Percentiles rank a stretch among this genome's conserved stretches.
phyloP scores from a whole-genome alignment of 2,329 filamentous ascomycete genomes.

The Talaromyces sp. region DNA sequence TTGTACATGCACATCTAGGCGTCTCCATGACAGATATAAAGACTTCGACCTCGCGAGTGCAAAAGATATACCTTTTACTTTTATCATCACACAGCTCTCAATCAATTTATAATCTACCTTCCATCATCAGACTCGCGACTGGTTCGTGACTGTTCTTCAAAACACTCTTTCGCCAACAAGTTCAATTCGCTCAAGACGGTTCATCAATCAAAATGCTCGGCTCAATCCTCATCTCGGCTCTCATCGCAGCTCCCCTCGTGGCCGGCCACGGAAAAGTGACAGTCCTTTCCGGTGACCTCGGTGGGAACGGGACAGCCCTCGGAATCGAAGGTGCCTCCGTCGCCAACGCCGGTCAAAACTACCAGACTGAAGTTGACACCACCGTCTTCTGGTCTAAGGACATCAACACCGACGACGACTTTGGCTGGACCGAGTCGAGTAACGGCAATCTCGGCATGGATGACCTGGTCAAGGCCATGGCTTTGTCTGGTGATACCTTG shows the following conservation, averaged over 20 bases:
- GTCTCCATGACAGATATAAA: background rate
- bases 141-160: background rate
- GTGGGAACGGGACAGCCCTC: slow-evolving; percentile 8
- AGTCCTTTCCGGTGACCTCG: background rate
- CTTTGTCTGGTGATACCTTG: background rate
- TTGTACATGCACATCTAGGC: background rate
- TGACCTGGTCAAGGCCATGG: background rate
- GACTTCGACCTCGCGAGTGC: background rate
- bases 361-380: slow-evolving; percentile 1
- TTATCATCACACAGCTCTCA: background rate
- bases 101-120: background rate
- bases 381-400: slow-evolving; percentile 8
- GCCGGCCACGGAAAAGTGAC: slow-evolving; percentile 8
- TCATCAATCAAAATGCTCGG: slow-evolving; percentile 1
- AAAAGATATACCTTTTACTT: background rate
- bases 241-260: background rate
- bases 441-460: background rate
- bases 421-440: slow-evolving; percentile 4
- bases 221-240: slow-evolving; percentile 1
- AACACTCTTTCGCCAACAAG: background rate
- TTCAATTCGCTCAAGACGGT: background rate
- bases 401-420: slow-evolving; percentile 5
- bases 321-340: slow-evolving; percentile 3
- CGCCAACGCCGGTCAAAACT: slow-evolving; percentile 6
- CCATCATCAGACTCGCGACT: background rate